Conservation (phyloP, 169 alveolate species). For the Plasmodium yoelii region DNA sequence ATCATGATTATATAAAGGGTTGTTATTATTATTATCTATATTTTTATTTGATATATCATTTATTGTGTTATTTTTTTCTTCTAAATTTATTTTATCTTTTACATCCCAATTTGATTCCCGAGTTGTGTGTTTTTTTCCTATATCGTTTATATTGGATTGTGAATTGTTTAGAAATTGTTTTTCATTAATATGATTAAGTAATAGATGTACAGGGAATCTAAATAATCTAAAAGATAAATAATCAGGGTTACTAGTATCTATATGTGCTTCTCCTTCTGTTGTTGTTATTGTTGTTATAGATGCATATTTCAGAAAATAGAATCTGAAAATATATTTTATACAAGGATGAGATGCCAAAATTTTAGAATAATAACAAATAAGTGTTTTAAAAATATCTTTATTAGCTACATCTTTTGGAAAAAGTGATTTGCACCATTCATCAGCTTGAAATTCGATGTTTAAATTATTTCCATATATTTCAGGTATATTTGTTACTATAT, state of each 20-base stretch:
- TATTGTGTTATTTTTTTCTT: no score
- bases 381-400: conserved; percentile 79
- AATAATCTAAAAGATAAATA: conserved; percentile 78
- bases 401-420: conserved; percentile 78
- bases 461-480: conserved; percentile 75
- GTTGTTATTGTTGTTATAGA: conserved; percentile 84
- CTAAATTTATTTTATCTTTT: neutral
- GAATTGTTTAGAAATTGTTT: neutral
- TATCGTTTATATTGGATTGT: neutral
- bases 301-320: conserved; percentile 80
- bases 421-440: conserved; percentile 80
- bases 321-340: conserved; percentile 78
- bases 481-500: conserved; percentile 61
- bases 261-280: conserved; percentile 80
- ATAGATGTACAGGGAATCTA: conserved; percentile 78
- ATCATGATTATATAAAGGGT: conserved; percentile 18
- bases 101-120: neutral
- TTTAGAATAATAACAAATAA: conserved; percentile 82
- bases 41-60: neutral
- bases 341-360: conserved; percentile 80
- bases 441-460: conserved; percentile 79
- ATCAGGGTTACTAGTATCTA: conserved; percentile 79
- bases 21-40: neutral
- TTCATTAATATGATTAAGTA: conserved; percentile 5
- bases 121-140: no score